A percentile compares a stretch with the other conserved stretches of the same genome.
Conservation (phyloP, 371 early-diverging fungal species). For the Mortierella sp. region DNA sequence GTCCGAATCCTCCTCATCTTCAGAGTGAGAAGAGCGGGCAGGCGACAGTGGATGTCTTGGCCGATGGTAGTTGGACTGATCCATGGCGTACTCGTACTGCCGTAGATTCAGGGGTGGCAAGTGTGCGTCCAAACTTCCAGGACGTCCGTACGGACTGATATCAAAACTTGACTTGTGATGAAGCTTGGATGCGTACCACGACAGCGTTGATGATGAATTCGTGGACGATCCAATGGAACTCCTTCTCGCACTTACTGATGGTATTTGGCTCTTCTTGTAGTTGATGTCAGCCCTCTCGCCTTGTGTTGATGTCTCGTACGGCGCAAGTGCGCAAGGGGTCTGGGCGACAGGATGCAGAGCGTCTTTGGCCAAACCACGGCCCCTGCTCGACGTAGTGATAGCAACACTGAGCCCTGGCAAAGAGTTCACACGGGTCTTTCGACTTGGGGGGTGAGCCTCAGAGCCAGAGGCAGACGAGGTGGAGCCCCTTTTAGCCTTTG, state of each 20-base stretch:
- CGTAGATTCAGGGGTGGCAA: slow-evolving; percentile 24
- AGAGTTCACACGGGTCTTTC: slow-evolving; percentile 32
- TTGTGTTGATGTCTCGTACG: slow-evolving; percentile 4
- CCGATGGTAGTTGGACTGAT: slow-evolving; percentile 16
- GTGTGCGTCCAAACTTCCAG: slow-evolving; percentile 26
- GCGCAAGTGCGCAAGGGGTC: neutral
- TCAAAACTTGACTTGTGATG: slow-evolving; percentile 39
- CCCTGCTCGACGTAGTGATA: neutral
- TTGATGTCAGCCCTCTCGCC: slow-evolving; percentile 9
- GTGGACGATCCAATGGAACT: slow-evolving; percentile 26
- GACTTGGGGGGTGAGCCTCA: slow-evolving; percentile 9
- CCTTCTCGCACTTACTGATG: neutral
- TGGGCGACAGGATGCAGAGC: neutral
- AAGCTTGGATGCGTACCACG: slow-evolving; percentile 53
- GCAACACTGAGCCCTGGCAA: slow-evolving; percentile 15
- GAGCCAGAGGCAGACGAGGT: slow-evolving; percentile 21
- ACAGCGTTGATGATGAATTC: slow-evolving; percentile 20
- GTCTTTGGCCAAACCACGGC: no score
- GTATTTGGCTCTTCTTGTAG: slow-evolving; percentile 6
- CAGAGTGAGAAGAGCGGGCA: slow-evolving; percentile 41
- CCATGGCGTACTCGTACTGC: slow-evolving; percentile 28
- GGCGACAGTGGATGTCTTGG: slow-evolving; percentile 47
- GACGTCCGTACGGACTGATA: slow-evolving; percentile 9
- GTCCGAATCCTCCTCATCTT: slow-evolving; percentile 51
- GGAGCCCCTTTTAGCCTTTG: slow-evolving; percentile 29